Conservation (phyloP, 148 eudicot genomes). For the Camellia sinensis region DNA sequence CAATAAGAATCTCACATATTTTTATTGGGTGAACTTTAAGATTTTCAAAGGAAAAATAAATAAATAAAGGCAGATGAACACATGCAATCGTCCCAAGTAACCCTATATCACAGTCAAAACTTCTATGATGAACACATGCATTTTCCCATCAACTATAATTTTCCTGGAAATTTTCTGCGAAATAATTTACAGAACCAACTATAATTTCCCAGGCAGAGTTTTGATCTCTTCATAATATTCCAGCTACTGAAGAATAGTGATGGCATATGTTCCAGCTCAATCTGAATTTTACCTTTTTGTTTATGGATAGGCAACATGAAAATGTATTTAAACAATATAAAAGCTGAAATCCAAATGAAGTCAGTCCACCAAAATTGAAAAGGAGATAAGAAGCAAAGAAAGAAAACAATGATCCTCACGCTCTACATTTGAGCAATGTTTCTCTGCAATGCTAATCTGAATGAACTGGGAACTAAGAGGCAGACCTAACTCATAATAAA, state of each 20-base stretch:
- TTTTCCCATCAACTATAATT: neutral
- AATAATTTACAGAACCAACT: too few relatives aligned
- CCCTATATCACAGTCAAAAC: neutral
- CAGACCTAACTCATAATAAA: neutral
- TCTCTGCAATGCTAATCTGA: neutral
- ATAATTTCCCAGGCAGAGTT: neutral
- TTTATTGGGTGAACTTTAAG: too few relatives aligned
- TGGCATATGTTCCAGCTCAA: neutral
- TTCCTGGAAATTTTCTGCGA: too few relatives aligned
- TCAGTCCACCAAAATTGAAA: too few relatives aligned
- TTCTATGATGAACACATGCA: neutral
- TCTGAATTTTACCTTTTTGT: too few relatives aligned
- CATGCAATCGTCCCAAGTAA: neutral
- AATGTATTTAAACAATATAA: too few relatives aligned
- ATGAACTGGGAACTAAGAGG: neutral
- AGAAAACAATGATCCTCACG: too few relatives aligned
- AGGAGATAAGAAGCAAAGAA: neutral
- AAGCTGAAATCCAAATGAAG: too few relatives aligned
- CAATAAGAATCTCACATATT: too few relatives aligned
- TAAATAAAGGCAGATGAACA: neutral
- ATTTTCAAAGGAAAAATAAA: too few relatives aligned
- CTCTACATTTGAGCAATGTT: neutral
- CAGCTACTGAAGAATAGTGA: neutral
- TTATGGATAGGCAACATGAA: too few relatives aligned
- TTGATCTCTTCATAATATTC: neutral